Evolutionary conservation across 2,329 filamentous ascomycete species (phyloP).

Genomic region (Neobulgaria alba): DNA sequence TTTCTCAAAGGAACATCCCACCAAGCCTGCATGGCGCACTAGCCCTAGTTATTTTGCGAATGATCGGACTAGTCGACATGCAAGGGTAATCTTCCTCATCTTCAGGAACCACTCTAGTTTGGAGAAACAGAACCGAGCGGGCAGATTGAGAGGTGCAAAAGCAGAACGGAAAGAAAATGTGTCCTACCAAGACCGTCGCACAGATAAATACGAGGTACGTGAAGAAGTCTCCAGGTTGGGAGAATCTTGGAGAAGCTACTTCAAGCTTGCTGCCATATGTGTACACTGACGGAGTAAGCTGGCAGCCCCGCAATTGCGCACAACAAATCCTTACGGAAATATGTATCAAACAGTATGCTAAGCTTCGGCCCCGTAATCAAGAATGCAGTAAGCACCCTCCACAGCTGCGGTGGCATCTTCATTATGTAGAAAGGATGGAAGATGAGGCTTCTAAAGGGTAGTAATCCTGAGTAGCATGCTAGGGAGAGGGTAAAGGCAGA

Average conservation of each 20-base stretch:
- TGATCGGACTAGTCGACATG: constrained; percentile 41
- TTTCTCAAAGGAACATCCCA: constrained; percentile 45
- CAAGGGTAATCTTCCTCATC: constrained; percentile 50
- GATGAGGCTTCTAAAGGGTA: constrained; percentile 40
- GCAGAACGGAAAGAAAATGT: constrained; percentile 15
- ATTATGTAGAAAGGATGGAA: constrained; percentile 43
- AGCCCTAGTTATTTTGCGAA: constrained; percentile 42
- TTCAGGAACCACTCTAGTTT: constrained; percentile 53
- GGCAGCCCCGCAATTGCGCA: constrained; percentile 2
- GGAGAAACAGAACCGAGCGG: constrained; percentile 39
- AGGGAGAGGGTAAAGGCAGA: constrained; percentile 51
- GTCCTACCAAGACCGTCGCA: constrained; percentile 54
- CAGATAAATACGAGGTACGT: constrained; percentile 56
- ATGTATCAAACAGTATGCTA: constrained; percentile 57
- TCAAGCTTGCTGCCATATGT: constrained; percentile 58
- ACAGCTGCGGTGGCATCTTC: constrained; percentile 37
- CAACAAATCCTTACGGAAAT: constrained; percentile 45
- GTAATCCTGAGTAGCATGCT: constrained; percentile 44
- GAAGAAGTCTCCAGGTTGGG: constrained; percentile 56
- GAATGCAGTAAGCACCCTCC: constrained; percentile 31
- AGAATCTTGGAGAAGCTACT: constrained; percentile 50
- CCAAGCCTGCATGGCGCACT: constrained; percentile 47
- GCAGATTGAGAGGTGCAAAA: constrained; percentile 38
- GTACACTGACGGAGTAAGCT: constrained; percentile 41
- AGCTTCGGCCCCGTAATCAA: constrained; percentile 29